phyloP scores from a whole-genome alignment of 2,329 filamentous ascomycete species.

The Volutella citrinella region DNA sequence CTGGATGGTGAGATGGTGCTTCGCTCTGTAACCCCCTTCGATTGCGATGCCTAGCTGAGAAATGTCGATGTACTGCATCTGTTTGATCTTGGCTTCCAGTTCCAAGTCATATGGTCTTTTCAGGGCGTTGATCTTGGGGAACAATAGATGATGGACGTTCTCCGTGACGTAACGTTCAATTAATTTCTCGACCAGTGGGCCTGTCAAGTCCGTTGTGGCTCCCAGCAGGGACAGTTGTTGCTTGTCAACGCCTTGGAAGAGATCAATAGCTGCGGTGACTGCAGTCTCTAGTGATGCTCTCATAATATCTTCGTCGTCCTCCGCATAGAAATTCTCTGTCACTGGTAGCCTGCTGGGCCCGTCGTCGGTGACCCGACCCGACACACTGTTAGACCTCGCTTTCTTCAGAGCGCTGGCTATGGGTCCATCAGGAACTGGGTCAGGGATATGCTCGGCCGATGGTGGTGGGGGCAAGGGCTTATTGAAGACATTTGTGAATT shows the following conservation, averaged over 20 bases:
- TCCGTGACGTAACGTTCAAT: constrained; percentile 95
- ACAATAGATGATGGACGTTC: constrained; percentile 86
- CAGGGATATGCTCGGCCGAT: constrained; percentile 56
- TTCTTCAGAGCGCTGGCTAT: constrained; percentile 54
- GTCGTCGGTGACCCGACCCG: constrained; percentile 29
- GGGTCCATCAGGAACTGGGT: constrained; percentile 56
- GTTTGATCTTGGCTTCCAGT: constrained; percentile 82
- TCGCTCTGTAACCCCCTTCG: constrained; percentile 72
- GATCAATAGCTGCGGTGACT: constrained; percentile 87
- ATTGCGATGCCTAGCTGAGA: constrained; percentile 90
- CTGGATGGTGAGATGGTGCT: constrained; percentile 75
- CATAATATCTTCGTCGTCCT: constrained; percentile 91
- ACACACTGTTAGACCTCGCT: constrained; percentile 50
- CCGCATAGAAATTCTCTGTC: constrained; percentile 67
- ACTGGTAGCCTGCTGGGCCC: constrained; percentile 41
- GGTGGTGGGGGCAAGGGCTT: constrained; percentile 78
- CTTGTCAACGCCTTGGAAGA: constrained; percentile 95
- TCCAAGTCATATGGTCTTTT: constrained; percentile 81
- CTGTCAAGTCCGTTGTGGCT: constrained; percentile 89
- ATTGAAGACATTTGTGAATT: constrained; percentile 83
- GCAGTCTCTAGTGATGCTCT: constrained; percentile 85
- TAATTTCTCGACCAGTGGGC: constrained; percentile 84
- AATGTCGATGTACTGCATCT: constrained; percentile 92
- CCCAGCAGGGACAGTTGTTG: constrained; percentile 89
- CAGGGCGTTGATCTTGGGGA: constrained; percentile 75